phyloP scores from a whole-genome alignment of 805 yeast genomes.

The Tetrapisispora fleetii region DNA sequence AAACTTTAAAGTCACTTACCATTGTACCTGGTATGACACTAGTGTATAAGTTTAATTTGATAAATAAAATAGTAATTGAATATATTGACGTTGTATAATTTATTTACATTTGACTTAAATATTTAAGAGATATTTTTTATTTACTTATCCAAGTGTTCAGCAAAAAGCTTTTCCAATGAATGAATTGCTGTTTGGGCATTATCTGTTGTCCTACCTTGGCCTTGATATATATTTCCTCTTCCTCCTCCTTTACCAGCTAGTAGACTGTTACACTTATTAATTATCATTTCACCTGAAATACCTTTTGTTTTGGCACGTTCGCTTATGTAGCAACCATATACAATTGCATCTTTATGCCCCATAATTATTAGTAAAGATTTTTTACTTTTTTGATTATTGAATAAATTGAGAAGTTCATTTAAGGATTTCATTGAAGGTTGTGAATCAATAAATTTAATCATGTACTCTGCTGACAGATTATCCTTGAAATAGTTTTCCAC shows the following conservation, averaged over 20 bases:
- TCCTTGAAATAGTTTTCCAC: constrained; percentile 59
- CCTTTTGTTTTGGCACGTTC: constrained; percentile 59
- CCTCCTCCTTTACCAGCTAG: constrained; percentile 99
- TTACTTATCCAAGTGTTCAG: constrained; percentile 25
- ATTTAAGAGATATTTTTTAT: background rate
- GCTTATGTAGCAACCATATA: constrained; percentile 88
- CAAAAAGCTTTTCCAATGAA: constrained; percentile 51
- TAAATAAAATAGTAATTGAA: no score
- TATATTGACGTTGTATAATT: no score
- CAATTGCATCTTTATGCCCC: constrained; percentile 67
- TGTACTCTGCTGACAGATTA: constrained; percentile 41
- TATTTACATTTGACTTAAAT: background rate
- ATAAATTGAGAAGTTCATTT: constrained; percentile 77
- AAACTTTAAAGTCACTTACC: no score
- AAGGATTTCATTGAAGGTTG: constrained; percentile 85
- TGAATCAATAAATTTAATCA: constrained; percentile 59
- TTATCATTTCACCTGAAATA: constrained; percentile 64
- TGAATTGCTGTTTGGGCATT: constrained; percentile 66
- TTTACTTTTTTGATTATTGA: constrained; percentile 59
- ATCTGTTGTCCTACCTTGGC: constrained; percentile 78
- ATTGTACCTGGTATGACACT: no score
- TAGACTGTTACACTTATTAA: constrained; percentile 52
- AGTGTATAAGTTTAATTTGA: no score
- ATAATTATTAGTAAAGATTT: constrained; percentile 73
- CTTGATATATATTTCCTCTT: constrained; percentile 91